Evolutionary conservation across 176 grass and related monocot genomes (phyloP).

Genomic region (Cenchrus fungigraminus): DNA sequence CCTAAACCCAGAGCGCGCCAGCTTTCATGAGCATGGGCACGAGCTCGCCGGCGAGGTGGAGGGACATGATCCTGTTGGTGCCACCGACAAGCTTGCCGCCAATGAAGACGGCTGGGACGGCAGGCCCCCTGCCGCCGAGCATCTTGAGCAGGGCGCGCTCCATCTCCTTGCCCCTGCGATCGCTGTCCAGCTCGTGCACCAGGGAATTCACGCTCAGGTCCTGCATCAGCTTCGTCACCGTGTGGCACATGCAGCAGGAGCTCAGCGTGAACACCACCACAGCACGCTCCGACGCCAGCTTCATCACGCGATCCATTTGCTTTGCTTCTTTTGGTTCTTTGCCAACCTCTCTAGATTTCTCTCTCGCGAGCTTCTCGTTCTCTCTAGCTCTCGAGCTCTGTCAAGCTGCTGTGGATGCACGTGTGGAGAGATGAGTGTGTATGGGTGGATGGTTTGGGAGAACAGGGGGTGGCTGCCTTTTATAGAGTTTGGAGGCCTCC

Average conservation of each 20-base stretch:
- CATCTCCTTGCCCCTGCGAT: too few species aligned
- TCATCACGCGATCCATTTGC: too few species aligned
- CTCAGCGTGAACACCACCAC: slow-evolving; percentile 79
- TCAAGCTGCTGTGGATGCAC: neutral
- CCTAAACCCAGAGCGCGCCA: slow-evolving; percentile 69
- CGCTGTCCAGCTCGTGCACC: too few species aligned
- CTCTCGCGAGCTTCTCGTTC: too few species aligned
- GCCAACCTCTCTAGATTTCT: too few species aligned
- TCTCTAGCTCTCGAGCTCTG: neutral
- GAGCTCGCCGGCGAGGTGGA: slow-evolving; percentile 55
- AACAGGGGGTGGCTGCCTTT: slow-evolving; percentile 19
- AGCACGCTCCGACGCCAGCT: too few species aligned
- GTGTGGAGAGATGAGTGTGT: slow-evolving; percentile 6
- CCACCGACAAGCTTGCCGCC: slow-evolving; percentile 52
- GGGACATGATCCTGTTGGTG: slow-evolving; percentile 64
- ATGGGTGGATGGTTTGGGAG: slow-evolving; percentile 17
- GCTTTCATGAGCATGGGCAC: slow-evolving; percentile 58
- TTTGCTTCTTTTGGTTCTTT: too few species aligned
- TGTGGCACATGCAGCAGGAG: slow-evolving; percentile 87
- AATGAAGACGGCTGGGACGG: slow-evolving; percentile 57
- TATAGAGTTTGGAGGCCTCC: slow-evolving; percentile 28
- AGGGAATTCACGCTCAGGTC: slow-evolving; percentile 61
- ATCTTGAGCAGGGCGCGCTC: slow-evolving; percentile 37
- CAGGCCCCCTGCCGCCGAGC: slow-evolving; percentile 31
- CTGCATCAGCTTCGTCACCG: slow-evolving; percentile 62